Percentiles rank a stretch among this genome's conserved stretches.
Conservation (phyloP, 176 grass and related monocot species). For the Elymus sibiricus region DNA sequence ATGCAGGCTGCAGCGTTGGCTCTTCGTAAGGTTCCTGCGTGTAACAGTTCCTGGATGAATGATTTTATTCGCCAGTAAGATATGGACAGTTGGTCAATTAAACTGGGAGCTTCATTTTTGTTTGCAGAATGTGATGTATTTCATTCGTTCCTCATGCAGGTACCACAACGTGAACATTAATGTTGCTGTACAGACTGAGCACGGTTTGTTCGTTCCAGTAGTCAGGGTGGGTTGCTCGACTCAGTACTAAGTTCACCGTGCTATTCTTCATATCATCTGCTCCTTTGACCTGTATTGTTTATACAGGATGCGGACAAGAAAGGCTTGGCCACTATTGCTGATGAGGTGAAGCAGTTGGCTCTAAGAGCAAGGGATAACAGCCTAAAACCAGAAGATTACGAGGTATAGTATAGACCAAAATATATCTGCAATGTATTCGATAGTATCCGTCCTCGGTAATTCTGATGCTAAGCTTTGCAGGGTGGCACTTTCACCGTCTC, state of each 20-base stretch:
- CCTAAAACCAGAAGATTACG: slow-evolving; percentile 69
- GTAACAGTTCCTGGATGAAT: slow-evolving; percentile 83
- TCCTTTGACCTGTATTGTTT: neutral
- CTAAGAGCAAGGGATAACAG: slow-evolving; percentile 61
- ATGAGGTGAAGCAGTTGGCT: slow-evolving; percentile 66
- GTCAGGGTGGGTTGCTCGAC: slow-evolving; percentile 48
- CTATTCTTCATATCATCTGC: neutral
- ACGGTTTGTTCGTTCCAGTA: slow-evolving; percentile 73
- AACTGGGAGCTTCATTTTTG: neutral
- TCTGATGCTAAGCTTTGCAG: slow-evolving; percentile 27
- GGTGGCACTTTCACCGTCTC: slow-evolving; percentile 72
- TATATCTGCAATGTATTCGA: neutral
- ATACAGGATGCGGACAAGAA: slow-evolving; percentile 66
- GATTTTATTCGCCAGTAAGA: slow-evolving; percentile 77
- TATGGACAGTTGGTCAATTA: neutral
- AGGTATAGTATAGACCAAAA: slow-evolving; percentile 42
- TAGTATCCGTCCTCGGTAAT: neutral
- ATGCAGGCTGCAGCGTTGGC: slow-evolving; percentile 66
- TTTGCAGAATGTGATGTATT: neutral
- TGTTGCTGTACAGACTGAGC: slow-evolving; percentile 66
- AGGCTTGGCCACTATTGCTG: slow-evolving; percentile 57
- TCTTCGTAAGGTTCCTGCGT: slow-evolving; percentile 68
- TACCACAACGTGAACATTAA: slow-evolving; percentile 76
- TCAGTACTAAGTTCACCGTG: neutral
- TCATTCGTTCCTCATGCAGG: slow-evolving; percentile 8